These are phyloP conservation scores for Adiantum capillusveneris DNA, from an alignment of 75 land plant genomes.

Conservation along the genomic window DNA sequence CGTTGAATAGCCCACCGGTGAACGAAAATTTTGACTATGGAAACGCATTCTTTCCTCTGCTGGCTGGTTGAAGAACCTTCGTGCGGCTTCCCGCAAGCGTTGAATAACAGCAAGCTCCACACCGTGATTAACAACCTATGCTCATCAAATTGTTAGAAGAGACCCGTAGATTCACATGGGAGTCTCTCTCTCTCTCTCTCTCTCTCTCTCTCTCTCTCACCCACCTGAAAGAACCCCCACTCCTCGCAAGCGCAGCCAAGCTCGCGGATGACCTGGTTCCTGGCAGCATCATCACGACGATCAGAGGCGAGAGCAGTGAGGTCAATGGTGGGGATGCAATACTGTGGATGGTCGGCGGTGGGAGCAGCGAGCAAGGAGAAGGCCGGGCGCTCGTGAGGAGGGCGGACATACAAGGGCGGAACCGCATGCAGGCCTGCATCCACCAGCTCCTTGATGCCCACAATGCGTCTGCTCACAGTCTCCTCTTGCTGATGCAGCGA, in stretches of 20 bases:
- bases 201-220: neutral
- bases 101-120: neutral
- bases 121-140: constrained; percentile 3
- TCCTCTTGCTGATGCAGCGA: no score
- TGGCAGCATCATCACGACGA: neutral
- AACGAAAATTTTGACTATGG: neutral
- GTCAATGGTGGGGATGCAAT: constrained; percentile 6
- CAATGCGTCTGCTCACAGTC: no score
- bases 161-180: neutral
- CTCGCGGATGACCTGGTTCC: constrained; percentile 3
- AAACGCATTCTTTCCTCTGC: neutral
- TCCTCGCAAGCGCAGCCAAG: constrained; percentile 10
- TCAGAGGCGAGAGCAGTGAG: neutral
- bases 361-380: no score
- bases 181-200: constrained; percentile 4
- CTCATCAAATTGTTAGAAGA: neutral
- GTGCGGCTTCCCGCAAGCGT: neutral
- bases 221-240: constrained; percentile 26
- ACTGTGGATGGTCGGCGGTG: neutral
- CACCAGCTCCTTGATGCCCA: constrained; percentile 4
- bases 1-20: neutral
- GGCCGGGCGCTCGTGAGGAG: neutral
- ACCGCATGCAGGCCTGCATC: constrained; percentile 5
- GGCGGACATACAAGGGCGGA: constrained; percentile 2
- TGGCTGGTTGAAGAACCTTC: neutral